Evolutionary conservation across 345 rosid species (phyloP), one percentile per base, ranked within the genome.

Genomic region (Trapa incisa): DNA sequence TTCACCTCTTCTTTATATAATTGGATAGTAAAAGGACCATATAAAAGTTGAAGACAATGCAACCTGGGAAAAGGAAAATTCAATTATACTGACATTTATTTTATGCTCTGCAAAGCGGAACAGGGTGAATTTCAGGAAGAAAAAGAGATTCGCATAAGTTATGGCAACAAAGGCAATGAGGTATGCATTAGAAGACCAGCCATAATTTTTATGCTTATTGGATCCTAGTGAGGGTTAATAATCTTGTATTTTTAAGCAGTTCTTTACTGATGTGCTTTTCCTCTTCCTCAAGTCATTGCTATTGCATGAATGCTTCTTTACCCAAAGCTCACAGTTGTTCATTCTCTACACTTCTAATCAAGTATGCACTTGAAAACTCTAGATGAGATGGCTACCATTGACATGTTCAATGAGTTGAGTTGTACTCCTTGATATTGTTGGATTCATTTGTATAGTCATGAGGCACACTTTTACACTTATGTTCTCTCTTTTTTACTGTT

Each of bases 151-250:
- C 75, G 80, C 57, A 93, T 93, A 67, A 90, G 96, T 80, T 93
- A 90, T 78, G 97, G 98, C 57, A 83, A 80, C 86, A 93, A 90
- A 81, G 97, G 98, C 70, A 93, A 93, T 76, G 97, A 93, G 96
- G 98, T 93, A 85, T 70, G 67, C 65, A n/a, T 4, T 64, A 16
- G 50, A 64, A 69, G 29, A 57, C 58, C 53, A 60, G 54, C 41
- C 63, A 32, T 4, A 6, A 58, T 35, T 35, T 6, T 2, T 35
- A 58, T 58, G 63, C 63, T 58, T 58, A 32, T 38, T 58, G 11
- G 15, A 22, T 22, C 29, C 29, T 58, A 35, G 5, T 32, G 33
- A 33, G 63, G 38, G 9, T 35, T 58, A n/a, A 58, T 35, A 32
- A 32, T 10, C 6, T 1, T 32, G 37, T 5, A 45, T 35, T 33